Evolutionary conservation across 768 basidiomycete species (phyloP), one percentile per base, ranked within the genome.

Genomic region (Hemileccinum rubropunctum): DNA sequence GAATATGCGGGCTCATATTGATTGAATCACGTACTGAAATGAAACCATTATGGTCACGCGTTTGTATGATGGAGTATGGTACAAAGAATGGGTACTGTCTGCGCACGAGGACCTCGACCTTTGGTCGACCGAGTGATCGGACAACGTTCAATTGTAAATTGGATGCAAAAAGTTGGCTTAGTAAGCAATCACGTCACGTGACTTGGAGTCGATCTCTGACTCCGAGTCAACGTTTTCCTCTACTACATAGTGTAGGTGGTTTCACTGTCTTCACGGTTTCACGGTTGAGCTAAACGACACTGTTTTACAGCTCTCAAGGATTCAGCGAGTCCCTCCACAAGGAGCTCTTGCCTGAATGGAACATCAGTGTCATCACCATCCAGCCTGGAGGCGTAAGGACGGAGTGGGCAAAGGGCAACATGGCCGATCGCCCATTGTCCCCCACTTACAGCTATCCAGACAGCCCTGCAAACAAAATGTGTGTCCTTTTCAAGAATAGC

Each of bases 1-100:
- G 11, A 15, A 36, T 12, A 33, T 12, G 37, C 10, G 1, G 4
- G 4, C 20, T 28, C 18, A 7, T 26, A 13, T 4, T 4, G 17
- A 34, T 34, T 2, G n/a, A 17, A 41, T 21, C 43, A 73, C 83
- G 64, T 55, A 87, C 84, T 82, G 82, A 58, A 88, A 88, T 11
- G 86, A 88, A 14, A 88, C 86, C 86, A 88, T 86, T 46, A n/a
- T n/a, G 2, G 43, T 17, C 8, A 23, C 14, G 32, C 17, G 28
- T 30, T 30, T 30, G 28, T 5, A 28, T 28, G 11, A 30, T 30
- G 15, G 10, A 28, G 8, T 35, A 38, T 36, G n/a, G 32, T 42
- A 37, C 33, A 50, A 23, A 3, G 1, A n/a, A 2, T 30, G 11
- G 28, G 28, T 30, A 8, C 28, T 30, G 28, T 30, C 28, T 30